Conservation (phyloP, 805 yeast genomes). For the Komagataella pseudopastoris region DNA sequence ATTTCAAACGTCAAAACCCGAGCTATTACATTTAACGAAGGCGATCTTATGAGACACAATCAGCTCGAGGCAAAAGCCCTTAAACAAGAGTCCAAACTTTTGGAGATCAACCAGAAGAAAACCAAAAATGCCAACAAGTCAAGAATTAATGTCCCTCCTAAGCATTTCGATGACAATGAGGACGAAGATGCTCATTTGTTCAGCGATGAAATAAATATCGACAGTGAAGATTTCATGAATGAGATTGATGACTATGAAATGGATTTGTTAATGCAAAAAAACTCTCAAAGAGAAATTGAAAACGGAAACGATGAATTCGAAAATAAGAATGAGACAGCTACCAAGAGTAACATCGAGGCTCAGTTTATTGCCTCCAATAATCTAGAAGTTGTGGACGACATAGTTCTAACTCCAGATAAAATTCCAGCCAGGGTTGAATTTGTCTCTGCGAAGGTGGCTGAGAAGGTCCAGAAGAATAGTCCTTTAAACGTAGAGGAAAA, state of each 20-base stretch:
- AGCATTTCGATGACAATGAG: conserved; percentile 4
- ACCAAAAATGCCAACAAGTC: conserved; percentile 1
- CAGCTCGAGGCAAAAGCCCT: conserved; percentile 1
- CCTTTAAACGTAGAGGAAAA: conserved; percentile 23
- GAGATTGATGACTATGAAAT: conserved; percentile 16
- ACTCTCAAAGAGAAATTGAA: background rate
- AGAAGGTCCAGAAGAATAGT: conserved; percentile 32
- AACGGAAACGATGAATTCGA: background rate
- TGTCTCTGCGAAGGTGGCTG: conserved; percentile 56
- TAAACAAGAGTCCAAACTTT: background rate
- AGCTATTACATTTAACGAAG: conserved; percentile 16
- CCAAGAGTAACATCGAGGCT: background rate
- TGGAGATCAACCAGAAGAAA: conserved; percentile 1
- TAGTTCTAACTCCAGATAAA: conserved; percentile 2
- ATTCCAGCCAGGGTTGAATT: conserved; percentile 22
- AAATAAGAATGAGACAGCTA: background rate
- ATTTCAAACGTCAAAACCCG: conserved; percentile 28
- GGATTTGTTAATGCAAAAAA: conserved; percentile 4
- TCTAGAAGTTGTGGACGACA: background rate
- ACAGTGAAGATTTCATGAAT: conserved; percentile 7
- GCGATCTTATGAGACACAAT: conserved; percentile 17
- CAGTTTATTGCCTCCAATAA: conserved; percentile 1
- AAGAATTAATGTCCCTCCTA: background rate
- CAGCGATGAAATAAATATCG: conserved; percentile 24
- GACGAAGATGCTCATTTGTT: conserved; percentile 39